A percentile compares a stretch with the other conserved stretches of the same genome.
Evolutionary conservation across 2,329 filamentous ascomycete species (phyloP).

Genomic region (Beauveria sp.): DNA sequence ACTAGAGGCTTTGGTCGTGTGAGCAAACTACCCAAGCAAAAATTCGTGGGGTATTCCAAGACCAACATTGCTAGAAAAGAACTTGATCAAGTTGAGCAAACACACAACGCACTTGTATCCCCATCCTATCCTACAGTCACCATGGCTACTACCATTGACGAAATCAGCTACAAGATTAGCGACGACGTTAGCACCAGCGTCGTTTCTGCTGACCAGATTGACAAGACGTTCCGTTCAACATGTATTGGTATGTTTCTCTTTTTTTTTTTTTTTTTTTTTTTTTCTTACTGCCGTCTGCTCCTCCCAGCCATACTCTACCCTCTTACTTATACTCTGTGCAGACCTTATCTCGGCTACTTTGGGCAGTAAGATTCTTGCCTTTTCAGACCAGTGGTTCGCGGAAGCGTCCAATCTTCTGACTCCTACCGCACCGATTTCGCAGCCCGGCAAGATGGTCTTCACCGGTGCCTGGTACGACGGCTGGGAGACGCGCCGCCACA

Average conservation of each 20-base stretch:
- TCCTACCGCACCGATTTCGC: slow-evolving; percentile 53
- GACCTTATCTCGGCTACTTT: slow-evolving; percentile 54
- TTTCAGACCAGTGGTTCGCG: slow-evolving; percentile 63
- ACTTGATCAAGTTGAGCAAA: not conserved
- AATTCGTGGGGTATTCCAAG: not conserved
- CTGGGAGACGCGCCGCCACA: slow-evolving; percentile 62
- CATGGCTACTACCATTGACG: slow-evolving; percentile 33
- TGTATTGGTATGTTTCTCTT: slow-evolving; percentile 45
- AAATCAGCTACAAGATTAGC: slow-evolving; percentile 49
- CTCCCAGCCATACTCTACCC: not conserved
- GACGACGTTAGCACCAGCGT: slow-evolving; percentile 37
- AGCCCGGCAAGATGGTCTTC: slow-evolving; percentile 61
- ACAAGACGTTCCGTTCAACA: slow-evolving; percentile 52
- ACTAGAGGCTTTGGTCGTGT: not conserved
- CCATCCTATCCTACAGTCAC: slow-evolving; percentile 5
- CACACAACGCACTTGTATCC: not conserved
- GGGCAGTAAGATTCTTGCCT: slow-evolving; percentile 56
- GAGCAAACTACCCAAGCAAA: not conserved
- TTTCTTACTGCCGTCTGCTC: too few species aligned
- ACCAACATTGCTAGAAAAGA: not conserved
- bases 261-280: too few species aligned
- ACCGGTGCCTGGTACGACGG: slow-evolving; percentile 65
- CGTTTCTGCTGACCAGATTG: slow-evolving; percentile 47
- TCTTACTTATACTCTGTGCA: slow-evolving; percentile 20
- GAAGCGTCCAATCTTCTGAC: slow-evolving; percentile 57